Evolutionary conservation across 176 grass and related monocot species (phyloP), one percentile per base, ranked within the genome.

Genomic region (Oryza punctata): DNA sequence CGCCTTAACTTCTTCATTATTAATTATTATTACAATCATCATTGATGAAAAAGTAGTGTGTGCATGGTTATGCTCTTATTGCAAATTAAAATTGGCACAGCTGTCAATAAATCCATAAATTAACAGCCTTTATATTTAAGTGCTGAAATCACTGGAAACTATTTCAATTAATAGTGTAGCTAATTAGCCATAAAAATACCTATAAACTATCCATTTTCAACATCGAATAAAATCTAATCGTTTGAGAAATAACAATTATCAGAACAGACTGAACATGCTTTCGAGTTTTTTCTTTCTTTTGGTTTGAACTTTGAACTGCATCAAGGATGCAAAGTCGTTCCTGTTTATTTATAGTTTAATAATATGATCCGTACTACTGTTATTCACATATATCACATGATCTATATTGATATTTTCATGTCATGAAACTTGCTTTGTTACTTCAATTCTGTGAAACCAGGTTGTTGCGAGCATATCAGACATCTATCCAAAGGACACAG

Each of bases 401-500:
- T 82, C 12, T 41, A 30, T 72, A 65, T 67, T 35, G 6, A 60
- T 66, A 33, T 67, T 54, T 79, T 74, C 49, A 49, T 59, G 19
- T 60, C 30, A 9, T 57, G 52, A 65, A 79, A 60, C 16, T 23
- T n/a, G 3, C 68, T 27, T 27, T 7, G 43, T 77, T 44, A 69
- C 24, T 35, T 69, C 8, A 69, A 29, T 75, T 90, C 59, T 67
- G 33, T 77, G 73, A 69, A 65, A 84, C 25, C 88, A 98, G 95
- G 86, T 91, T 76, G 78, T 86, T 81, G 78, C 76, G 25, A 87
- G 87, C 79, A 85, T 93, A 78, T 98, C 88, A 74, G 88, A 91
- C 16, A 89, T 93, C 52, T 86, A 91, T 90, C 92, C 95, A 12
- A 91, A 94, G 76, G 94, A 97, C 70, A 87, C 90, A 61, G 94